Conservation (phyloP, 768 basidiomycete genomes). For the Boletus bicolor region DNA sequence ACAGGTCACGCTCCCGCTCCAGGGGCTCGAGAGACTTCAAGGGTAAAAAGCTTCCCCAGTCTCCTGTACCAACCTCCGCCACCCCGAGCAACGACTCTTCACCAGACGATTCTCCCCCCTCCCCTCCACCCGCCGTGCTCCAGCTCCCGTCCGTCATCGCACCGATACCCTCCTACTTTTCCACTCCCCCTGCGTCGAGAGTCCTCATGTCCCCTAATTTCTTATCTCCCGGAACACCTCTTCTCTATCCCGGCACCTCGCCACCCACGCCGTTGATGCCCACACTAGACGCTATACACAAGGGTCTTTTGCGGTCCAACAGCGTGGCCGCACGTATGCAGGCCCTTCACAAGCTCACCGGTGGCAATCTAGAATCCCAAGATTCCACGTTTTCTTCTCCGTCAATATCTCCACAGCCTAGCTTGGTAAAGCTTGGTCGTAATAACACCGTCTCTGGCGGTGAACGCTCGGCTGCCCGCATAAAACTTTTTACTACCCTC, state of each 20-base stretch:
- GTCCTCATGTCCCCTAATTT: slow-evolving; percentile 45
- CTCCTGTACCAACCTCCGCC: slow-evolving; percentile 42
- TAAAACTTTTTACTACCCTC: slow-evolving; percentile 61
- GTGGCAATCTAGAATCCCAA: slow-evolving; percentile 58
- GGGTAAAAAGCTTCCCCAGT: slow-evolving; percentile 52
- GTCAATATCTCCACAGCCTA: slow-evolving; percentile 46
- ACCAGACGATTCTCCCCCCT: slow-evolving; percentile 50
- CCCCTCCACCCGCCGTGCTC: slow-evolving; percentile 26
- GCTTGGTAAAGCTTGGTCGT: slow-evolving; percentile 47
- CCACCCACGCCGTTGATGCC: slow-evolving; percentile 64
- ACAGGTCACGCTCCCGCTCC: slow-evolving; percentile 62
- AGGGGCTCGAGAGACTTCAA: slow-evolving; percentile 72
- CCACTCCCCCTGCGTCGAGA: slow-evolving; percentile 41
- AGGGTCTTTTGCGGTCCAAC: slow-evolving; percentile 83
- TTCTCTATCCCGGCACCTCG: slow-evolving; percentile 63
- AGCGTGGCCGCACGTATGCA: slow-evolving; percentile 79
- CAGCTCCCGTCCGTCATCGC: slow-evolving; percentile 36
- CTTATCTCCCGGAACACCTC: slow-evolving; percentile 49
- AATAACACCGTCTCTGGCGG: slow-evolving; percentile 84
- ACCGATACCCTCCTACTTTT: slow-evolving; percentile 57
- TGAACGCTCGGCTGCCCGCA: slow-evolving; percentile 70
- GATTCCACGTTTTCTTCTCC: slow-evolving; percentile 54
- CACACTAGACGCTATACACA: slow-evolving; percentile 74
- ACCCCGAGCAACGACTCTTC: slow-evolving; percentile 65
- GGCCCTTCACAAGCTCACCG: slow-evolving; percentile 83